Conservation (phyloP, 192 early-diverging fungal species). For the Backusella circina region DNA sequence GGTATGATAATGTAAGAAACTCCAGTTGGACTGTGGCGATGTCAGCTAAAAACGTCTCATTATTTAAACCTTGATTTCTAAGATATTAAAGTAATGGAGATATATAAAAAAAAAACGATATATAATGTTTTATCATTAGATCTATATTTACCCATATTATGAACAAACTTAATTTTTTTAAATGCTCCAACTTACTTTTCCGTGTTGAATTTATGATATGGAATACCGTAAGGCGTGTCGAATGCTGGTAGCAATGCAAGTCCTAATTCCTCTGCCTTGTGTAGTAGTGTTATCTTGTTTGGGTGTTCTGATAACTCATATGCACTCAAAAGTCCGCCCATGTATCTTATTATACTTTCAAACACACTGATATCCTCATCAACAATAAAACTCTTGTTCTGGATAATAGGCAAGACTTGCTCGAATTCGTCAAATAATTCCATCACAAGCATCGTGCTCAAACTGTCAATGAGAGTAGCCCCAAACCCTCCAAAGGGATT, state of each 20-base stretch:
- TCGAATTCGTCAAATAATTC: slow-evolving; percentile 74
- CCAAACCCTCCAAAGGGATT: slow-evolving; percentile 50
- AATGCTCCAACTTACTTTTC: slow-evolving; percentile 9
- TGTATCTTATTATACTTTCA: slow-evolving; percentile 73
- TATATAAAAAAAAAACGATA: background rate
- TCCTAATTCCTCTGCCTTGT: slow-evolving; percentile 69
- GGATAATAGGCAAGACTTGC: slow-evolving; percentile 18
- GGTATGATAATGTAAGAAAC: slow-evolving; percentile 71
- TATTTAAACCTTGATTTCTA: background rate
- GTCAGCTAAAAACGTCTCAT: slow-evolving; percentile 6
- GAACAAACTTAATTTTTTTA: background rate
- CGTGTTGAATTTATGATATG: slow-evolving; percentile 54
- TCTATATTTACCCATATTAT: background rate
- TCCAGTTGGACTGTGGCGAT: slow-evolving; percentile 63
- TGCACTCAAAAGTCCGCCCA: slow-evolving; percentile 78
- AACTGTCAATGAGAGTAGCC: slow-evolving; percentile 74
- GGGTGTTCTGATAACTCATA: slow-evolving; percentile 68
- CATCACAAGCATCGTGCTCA: slow-evolving; percentile 86
- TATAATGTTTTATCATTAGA: background rate
- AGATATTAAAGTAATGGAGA: background rate
- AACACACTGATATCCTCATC: slow-evolving; percentile 59
- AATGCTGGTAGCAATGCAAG: slow-evolving; percentile 66
- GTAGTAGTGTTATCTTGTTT: slow-evolving; percentile 40
- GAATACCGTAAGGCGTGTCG: slow-evolving; percentile 59
- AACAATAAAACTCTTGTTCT: slow-evolving; percentile 42